Evolutionary conservation across 2,329 filamentous ascomycete species (phyloP), one percentile per base, ranked within the genome.

Genomic region (Colletotrichum simmondsii): DNA sequence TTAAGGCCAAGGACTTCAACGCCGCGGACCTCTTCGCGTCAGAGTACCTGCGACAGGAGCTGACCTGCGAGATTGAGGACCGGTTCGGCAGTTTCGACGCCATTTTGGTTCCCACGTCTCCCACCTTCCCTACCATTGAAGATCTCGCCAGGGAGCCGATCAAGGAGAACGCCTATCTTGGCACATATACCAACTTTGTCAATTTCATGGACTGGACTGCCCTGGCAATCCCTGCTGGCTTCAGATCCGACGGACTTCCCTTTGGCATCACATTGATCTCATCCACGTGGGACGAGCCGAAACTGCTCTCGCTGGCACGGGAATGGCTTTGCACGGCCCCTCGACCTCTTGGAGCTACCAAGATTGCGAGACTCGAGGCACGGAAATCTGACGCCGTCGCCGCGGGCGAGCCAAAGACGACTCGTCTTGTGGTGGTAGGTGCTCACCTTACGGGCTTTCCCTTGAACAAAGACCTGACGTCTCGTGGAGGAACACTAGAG

Each of bases 141-240:
- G 84, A 89, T 71, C 83, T 92, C 59, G 80, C 83, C 1, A 79
- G 79, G 3, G 86, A 90, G 54, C 89, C 89, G 0, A 83, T 92
- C 26, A 79, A 78, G 19, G 84, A 87, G 76, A 92, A 92, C 75
- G 87, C 87, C 4, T 79, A 83, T 4, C 77, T 90, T 6, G 88
- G 89, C 6, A 86, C 84, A 26, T 91, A 90, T 69, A 90, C 89
- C 0, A 90, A 91, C 76, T 91, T 88, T 76, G 90, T 86, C 19
- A 92, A 92, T 75, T 88, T 92, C 32, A 78, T 92, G 22, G 89
- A 92, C 78, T 83, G 90, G 75, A 87, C 86, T 52, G 88, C 86
- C 3, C 75, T 89, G 11, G 84, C 87, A 1, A 82, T 90, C n/a
- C 87, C 88, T 2, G 88, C 88, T 0, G 86, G 86, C 2, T 83